Evolutionary conservation across 2,329 filamentous ascomycete genomes (phyloP).

Genomic region (Cryphonectria nitschkei): DNA sequence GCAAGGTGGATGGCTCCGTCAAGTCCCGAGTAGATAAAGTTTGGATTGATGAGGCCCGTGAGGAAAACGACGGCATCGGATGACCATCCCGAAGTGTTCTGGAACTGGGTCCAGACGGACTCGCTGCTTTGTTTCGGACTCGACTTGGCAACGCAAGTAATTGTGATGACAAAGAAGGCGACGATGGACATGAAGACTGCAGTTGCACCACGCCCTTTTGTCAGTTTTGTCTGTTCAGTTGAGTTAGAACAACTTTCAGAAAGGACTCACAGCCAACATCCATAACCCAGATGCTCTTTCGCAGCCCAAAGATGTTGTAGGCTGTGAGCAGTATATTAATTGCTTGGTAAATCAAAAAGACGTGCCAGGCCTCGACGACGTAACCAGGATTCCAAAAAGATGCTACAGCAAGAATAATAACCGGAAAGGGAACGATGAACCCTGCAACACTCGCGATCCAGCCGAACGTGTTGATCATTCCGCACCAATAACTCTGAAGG

Average conservation of each 20-base stretch:
- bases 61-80: constrained; percentile 41
- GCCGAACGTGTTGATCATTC: constrained; percentile 23
- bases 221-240: not conserved
- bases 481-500: constrained; percentile 29
- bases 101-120: constrained; percentile 39
- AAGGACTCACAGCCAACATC: constrained; percentile 21
- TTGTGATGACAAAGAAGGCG: constrained; percentile 38
- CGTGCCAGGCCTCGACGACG: constrained; percentile 23
- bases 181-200: constrained; percentile 34
- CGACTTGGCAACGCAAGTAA: constrained; percentile 36
- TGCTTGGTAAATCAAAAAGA: constrained; percentile 26
- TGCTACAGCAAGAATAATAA: constrained; percentile 21
- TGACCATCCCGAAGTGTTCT: constrained; percentile 37
- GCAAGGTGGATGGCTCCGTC: constrained; percentile 44
- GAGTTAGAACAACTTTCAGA: not conserved
- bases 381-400: constrained; percentile 27
- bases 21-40: constrained; percentile 43
- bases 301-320: constrained; percentile 27
- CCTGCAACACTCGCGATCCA: constrained; percentile 28
- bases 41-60: constrained; percentile 43
- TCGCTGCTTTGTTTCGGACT: constrained; percentile 30
- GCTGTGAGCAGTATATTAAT: constrained; percentile 22
- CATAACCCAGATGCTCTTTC: constrained; percentile 14
- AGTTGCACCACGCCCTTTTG: not conserved
- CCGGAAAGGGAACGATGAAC: constrained; percentile 24